Base-by-base conservation (phyloP, 75 land plant genomes). In the Chamaecyparis obtusa region DNA sequence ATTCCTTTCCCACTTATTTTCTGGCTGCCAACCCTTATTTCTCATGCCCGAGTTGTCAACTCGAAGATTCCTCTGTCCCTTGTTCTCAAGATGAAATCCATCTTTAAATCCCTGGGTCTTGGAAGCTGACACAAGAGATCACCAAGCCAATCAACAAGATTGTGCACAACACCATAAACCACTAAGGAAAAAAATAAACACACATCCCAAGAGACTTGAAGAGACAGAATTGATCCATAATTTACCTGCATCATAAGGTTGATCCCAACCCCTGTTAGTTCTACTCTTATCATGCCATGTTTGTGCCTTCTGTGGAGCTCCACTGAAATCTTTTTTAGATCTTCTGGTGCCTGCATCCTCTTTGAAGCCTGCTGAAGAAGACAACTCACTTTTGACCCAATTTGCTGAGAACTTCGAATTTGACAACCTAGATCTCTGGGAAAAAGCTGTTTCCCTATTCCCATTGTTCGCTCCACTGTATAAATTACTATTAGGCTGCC, bases 11-110 rank as follows among this genome's bases (percentile, higher is more conserved):
- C 15, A 24, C 74, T 57, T 51, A 49, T 60, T 51, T 78, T 60
- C 79, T 56, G 37, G 37, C 72, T 30, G 85, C 37, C 72, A 51
- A 8, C 79, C 79, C 85, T 36, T 10, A 49, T 55, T 84, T 84
- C 72, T 84, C 30, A 6, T 60, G n/a, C 33, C 48, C 49, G 51
- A 81, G 13, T n/a, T 81, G 15, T 46, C 49, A 81, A n/a, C 32
- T 46, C 33, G 46, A 13, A 11, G 33, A 81, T n/a, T 46, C 83
- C 46, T 81, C 83, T 81, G 54, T 81, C 36, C 76, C 36, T 32
- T 74, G 36, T 14, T 74, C 36, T 74, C 37, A 74, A 13, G 76
- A 74, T 33, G 32, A 74, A 3, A 33, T 33, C 76, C 76, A 30
- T 33, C 76, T 44, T 46, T 81, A 81, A 81, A 81, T n/a, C 54